Evolutionary conservation across 495 filamentous ascomycete species (phyloP).

Genomic region (Aspergillus indologenus): DNA sequence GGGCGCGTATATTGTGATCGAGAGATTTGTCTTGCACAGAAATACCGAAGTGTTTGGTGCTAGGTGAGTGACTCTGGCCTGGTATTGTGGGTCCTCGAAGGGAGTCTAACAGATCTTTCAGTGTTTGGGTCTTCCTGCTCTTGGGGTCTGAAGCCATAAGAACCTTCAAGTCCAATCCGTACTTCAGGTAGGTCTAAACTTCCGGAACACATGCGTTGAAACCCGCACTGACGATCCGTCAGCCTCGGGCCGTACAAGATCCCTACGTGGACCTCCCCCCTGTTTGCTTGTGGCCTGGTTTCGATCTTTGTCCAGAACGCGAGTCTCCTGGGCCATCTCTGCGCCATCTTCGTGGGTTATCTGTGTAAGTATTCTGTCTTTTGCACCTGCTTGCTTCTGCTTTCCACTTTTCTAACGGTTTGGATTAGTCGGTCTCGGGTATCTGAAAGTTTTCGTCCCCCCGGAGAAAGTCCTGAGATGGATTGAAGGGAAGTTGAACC

Average conservation of each 20-base stretch:
- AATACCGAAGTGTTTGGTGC: constrained; percentile 76
- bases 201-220: background rate
- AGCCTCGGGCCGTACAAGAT: constrained; percentile 64
- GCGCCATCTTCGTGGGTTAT: constrained; percentile 78
- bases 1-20: constrained; percentile 65
- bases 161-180: constrained; percentile 68
- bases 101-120: constrained; percentile 30
- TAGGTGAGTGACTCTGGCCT: constrained; percentile 54
- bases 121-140: constrained; percentile 89
- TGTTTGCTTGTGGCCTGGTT: constrained; percentile 65
- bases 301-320: constrained; percentile 74
- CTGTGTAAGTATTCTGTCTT: constrained; percentile 55
- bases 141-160: constrained; percentile 80
- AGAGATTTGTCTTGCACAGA: constrained; percentile 59
- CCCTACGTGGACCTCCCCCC: constrained; percentile 88
- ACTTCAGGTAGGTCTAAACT: constrained; percentile 52
- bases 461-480: constrained; percentile 77
- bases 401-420: constrained; percentile 15
- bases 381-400: background rate
- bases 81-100: background rate
- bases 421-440: constrained; percentile 70
- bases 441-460: constrained; percentile 77
- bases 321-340: constrained; percentile 82
- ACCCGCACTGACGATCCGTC: constrained; percentile 10
- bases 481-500: constrained; percentile 80